Evolutionary conservation across 2,329 filamentous ascomycete species (phyloP).

Genomic region (Sporothrix brunneoviolacea): DNA sequence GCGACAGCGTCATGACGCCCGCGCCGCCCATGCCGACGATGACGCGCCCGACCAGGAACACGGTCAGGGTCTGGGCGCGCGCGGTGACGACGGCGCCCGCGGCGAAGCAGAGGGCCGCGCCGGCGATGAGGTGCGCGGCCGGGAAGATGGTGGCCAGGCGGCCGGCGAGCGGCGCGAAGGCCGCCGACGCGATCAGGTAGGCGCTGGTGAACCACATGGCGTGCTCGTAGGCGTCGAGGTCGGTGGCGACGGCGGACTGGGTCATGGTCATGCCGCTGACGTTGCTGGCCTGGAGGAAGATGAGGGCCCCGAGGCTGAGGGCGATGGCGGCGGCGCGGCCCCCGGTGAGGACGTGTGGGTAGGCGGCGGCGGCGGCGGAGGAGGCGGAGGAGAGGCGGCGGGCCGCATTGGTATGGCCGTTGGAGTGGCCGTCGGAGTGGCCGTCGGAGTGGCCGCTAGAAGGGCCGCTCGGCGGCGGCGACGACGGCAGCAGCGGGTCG

Average conservation of each 20-base stretch:
- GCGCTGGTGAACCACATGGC: constrained; percentile 76
- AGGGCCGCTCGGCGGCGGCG: not conserved
- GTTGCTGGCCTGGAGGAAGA: constrained; percentile 60
- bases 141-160: constrained; percentile 70
- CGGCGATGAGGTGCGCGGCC: constrained; percentile 57
- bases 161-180: constrained; percentile 61
- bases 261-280: constrained; percentile 77
- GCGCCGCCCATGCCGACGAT: constrained; percentile 63
- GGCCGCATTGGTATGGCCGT: not conserved
- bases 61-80: constrained; percentile 47
- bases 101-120: constrained; percentile 50
- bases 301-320: constrained; percentile 47
- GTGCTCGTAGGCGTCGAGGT: constrained; percentile 65
- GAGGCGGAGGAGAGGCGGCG: not conserved
- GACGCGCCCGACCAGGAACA: constrained; percentile 63
- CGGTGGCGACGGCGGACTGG: constrained; percentile 67
- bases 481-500: constrained; percentile 1
- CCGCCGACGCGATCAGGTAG: constrained; percentile 59
- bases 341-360: constrained; percentile 14
- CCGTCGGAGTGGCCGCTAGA: not conserved
- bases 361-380: not conserved
- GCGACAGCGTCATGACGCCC: constrained; percentile 64
- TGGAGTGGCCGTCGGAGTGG: not conserved
- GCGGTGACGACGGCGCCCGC: constrained; percentile 60
- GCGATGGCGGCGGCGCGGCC: constrained; percentile 40